Percentiles rank a stretch among this genome's conserved stretches.
Conservation (phyloP, 352 stramenopile species). For the Globisporangium yorkense region DNA sequence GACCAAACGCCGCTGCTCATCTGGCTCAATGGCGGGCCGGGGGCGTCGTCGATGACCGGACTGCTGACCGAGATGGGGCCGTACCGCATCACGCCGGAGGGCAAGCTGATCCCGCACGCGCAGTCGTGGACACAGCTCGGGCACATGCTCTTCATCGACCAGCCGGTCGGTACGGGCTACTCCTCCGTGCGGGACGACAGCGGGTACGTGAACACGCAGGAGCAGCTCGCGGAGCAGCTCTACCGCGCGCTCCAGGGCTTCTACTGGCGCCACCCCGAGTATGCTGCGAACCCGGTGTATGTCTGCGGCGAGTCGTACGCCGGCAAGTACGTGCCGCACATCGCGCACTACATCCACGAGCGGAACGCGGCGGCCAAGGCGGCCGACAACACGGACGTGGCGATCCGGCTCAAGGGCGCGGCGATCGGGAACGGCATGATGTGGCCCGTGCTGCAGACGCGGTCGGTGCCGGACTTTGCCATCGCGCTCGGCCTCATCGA, state of each 20-base stretch:
- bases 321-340: slow-evolving; percentile 95
- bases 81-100: slow-evolving; percentile 61
- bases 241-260: slow-evolving; percentile 91
- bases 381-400: slow-evolving; percentile 20
- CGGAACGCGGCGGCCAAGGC: slow-evolving; percentile 49
- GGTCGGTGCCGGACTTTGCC: slow-evolving; percentile 73
- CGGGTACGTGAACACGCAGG: slow-evolving; percentile 65
- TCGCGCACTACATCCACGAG: slow-evolving; percentile 92
- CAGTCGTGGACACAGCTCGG: slow-evolving; percentile 71
- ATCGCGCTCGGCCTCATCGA: slow-evolving; percentile 78
- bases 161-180: slow-evolving; percentile 78
- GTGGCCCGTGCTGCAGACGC: slow-evolving; percentile 80
- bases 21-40: slow-evolving; percentile 79
- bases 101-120: slow-evolving; percentile 60
- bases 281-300: slow-evolving; percentile 52
- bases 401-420: slow-evolving; percentile 81
- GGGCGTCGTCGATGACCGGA: slow-evolving; percentile 74
- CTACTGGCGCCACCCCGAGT: slow-evolving; percentile 82
- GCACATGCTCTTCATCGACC: slow-evolving; percentile 84
- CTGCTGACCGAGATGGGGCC: slow-evolving; percentile 75
- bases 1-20: slow-evolving; percentile 57
- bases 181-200: slow-evolving; percentile 62
- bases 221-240: slow-evolving; percentile 80
- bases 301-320: slow-evolving; percentile 93
- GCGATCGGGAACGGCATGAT: slow-evolving; percentile 89